Conservation (phyloP, 108 stramenopile genomes). For the Nitzschia sp. region DNA sequence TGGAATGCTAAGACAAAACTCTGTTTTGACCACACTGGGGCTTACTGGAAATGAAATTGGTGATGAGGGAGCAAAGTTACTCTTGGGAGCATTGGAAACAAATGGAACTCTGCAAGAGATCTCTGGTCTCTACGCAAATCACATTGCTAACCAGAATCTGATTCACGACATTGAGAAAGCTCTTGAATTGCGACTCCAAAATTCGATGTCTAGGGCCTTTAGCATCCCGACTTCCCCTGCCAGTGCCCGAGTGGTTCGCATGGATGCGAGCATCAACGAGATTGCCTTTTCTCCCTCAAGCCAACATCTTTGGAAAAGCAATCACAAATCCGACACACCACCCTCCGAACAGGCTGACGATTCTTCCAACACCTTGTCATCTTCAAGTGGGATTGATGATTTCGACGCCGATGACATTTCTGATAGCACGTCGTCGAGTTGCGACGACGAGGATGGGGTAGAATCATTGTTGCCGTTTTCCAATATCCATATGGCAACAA, state of each 20-base stretch:
- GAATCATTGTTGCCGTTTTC: background rate
- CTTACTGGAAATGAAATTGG: slow-evolving; percentile 23
- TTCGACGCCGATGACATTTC: background rate
- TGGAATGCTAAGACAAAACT: slow-evolving; percentile 10
- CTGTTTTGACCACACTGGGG: slow-evolving; percentile 10
- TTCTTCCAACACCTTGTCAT: background rate
- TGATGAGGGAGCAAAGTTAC: slow-evolving; percentile 13
- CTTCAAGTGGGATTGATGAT: background rate
- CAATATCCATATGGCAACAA: background rate
- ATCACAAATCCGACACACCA: background rate
- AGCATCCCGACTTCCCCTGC: background rate
- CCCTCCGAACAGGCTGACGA: background rate
- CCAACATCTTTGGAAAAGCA: background rate
- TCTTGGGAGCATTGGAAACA: slow-evolving; percentile 18
- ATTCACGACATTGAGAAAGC: background rate
- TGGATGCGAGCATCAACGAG: background rate
- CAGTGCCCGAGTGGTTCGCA: background rate
- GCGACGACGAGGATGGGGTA: background rate
- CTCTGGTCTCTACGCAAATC: slow-evolving; percentile 23
- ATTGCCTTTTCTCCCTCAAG: slow-evolving; percentile 3
- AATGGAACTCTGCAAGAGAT: slow-evolving; percentile 20
- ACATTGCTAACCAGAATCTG: background rate
- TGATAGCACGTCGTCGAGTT: background rate
- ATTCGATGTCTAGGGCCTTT: background rate
- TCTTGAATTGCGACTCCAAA: background rate